Evolutionary conservation across 129 eudicot genomes (phyloP).

Genomic region (Arctium minus): DNA sequence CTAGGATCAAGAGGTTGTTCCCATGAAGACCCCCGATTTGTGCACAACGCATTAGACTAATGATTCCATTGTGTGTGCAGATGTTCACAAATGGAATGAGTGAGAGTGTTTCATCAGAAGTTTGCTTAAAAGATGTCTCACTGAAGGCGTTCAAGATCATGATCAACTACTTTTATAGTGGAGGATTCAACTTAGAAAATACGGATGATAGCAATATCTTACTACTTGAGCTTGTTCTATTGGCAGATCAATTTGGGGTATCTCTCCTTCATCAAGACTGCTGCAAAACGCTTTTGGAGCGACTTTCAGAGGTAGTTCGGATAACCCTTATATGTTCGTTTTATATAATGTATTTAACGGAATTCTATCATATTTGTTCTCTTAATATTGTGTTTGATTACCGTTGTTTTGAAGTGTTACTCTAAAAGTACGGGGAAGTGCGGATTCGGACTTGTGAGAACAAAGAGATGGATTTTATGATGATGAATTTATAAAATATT

Average conservation of each 20-base stretch:
- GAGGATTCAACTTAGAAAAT: slow-evolving; percentile 48
- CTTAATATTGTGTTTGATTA: slow-evolving; percentile 17
- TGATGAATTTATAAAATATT: slow-evolving; percentile 46
- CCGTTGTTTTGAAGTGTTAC: slow-evolving; percentile 43
- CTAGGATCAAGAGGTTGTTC: too few relatives aligned
- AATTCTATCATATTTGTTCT: slow-evolving; percentile 3
- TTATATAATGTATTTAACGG: not conserved
- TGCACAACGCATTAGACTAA: not conserved
- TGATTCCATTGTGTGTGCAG: slow-evolving; percentile 32
- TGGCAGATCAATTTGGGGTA: slow-evolving; percentile 91
- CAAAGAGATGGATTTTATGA: slow-evolving; percentile 41
- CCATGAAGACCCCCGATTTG: too few relatives aligned
- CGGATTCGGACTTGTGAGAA: slow-evolving; percentile 52
- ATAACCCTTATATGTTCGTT: slow-evolving; percentile 6
- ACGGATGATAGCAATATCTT: slow-evolving; percentile 40
- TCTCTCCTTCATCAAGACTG: slow-evolving; percentile 94
- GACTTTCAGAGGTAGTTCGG: slow-evolving; percentile 80
- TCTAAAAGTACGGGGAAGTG: slow-evolving; percentile 55
- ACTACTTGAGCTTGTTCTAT: slow-evolving; percentile 83
- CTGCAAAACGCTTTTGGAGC: slow-evolving; percentile 84
- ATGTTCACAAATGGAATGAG: slow-evolving; percentile 99
- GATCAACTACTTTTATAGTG: slow-evolving; percentile 76
- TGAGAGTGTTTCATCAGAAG: slow-evolving; percentile 65
- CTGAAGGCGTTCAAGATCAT: slow-evolving; percentile 63
- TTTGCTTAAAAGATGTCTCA: slow-evolving; percentile 74